phyloP scores from a whole-genome alignment of 805 yeast genomes.

The Cephaloascus albidus region DNA sequence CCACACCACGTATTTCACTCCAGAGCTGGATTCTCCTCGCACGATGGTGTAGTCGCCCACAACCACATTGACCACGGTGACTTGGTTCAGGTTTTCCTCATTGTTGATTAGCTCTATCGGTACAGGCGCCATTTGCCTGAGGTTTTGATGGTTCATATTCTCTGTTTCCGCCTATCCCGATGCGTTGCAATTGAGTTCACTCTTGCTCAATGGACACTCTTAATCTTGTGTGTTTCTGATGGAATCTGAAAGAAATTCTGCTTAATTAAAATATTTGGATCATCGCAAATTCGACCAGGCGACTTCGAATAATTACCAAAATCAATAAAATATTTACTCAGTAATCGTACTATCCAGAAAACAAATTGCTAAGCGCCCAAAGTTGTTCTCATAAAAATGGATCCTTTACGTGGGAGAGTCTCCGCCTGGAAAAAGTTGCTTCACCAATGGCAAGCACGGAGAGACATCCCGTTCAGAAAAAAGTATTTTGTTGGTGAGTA shows the following conservation, averaged over 20 bases:
- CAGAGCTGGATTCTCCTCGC: constrained; percentile 19
- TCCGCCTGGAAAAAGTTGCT: constrained; percentile 39
- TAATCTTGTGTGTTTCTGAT: neutral
- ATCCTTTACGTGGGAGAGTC: constrained; percentile 37
- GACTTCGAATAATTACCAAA: neutral
- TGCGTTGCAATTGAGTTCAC: constrained; percentile 4
- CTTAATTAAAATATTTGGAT: neutral
- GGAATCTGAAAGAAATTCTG: constrained; percentile 1
- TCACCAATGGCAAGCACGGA: constrained; percentile 50
- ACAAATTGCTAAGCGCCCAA: neutral
- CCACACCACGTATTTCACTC: constrained; percentile 32
- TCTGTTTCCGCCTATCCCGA: constrained; percentile 8
- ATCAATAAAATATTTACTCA: neutral
- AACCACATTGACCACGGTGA: constrained; percentile 11
- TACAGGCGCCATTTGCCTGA: constrained; percentile 18
- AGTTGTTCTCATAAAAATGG: constrained; percentile 21
- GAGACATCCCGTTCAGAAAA: constrained; percentile 60
- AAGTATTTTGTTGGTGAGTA: constrained; percentile 47
- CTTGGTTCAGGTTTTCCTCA: constrained; percentile 1
- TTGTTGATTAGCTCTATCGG: constrained; percentile 30
- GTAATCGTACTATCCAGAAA: neutral
- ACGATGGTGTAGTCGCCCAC: constrained; percentile 29
- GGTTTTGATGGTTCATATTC: neutral
- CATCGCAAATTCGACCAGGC: neutral
- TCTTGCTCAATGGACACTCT: neutral